A percentile compares a stretch with the other conserved stretches of the same genome.
These are phyloP conservation scores for Schizosaccharomyces osmophilus DNA, from an alignment of 805 yeast species.

Conservation along the genomic window DNA sequence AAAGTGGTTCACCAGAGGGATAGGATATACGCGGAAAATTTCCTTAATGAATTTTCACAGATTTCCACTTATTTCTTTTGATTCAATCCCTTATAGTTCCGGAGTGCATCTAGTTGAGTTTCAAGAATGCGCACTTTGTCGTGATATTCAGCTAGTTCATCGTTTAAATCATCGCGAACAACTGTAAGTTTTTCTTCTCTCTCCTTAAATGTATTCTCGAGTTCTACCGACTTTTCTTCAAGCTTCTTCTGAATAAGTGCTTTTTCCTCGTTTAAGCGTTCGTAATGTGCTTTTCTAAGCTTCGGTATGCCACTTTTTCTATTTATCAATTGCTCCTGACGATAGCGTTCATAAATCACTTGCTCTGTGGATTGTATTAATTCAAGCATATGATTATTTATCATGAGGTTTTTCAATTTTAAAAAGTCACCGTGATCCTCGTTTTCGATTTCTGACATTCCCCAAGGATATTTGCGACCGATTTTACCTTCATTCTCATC, in stretches of 20 bases:
- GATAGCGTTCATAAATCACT: slow-evolving; percentile 43
- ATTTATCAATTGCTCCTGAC: slow-evolving; percentile 26
- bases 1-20: too few species aligned
- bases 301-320: not conserved
- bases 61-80: not conserved
- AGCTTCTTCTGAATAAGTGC: slow-evolving; percentile 78
- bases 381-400: slow-evolving; percentile 54
- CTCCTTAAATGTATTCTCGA: slow-evolving; percentile 89
- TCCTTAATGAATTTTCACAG: not conserved
- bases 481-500: slow-evolving; percentile 22
- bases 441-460: slow-evolving; percentile 62
- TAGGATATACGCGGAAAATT: too few species aligned
- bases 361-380: slow-evolving; percentile 50
- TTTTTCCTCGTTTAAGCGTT: slow-evolving; percentile 88
- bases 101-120: not conserved
- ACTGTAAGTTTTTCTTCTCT: slow-evolving; percentile 94
- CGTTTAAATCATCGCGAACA: slow-evolving; percentile 80
- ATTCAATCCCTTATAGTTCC: not conserved
- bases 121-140: slow-evolving; percentile 6
- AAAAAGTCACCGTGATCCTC: slow-evolving; percentile 52
- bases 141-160: slow-evolving; percentile 77
- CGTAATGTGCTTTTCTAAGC: slow-evolving; percentile 30
- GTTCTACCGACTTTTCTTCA: slow-evolving; percentile 88
- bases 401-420: slow-evolving; percentile 35
- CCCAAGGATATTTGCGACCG: slow-evolving; percentile 68